Conservation (phyloP, 2,329 filamentous ascomycete species). For the Didymellaceae sp. region DNA sequence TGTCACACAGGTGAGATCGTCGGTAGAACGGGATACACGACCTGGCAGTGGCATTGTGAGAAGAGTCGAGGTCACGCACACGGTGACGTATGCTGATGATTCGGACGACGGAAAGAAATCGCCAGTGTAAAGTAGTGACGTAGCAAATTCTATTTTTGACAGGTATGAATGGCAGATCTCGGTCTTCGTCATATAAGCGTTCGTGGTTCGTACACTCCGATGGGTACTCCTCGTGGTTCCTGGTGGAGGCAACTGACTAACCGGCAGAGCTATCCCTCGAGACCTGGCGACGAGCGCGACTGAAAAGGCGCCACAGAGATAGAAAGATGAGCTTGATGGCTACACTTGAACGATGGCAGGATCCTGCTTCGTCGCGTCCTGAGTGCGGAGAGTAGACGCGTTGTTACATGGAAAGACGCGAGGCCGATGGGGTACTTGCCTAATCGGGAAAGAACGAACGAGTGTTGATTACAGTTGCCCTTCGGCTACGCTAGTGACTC, state of each 20-base stretch:
- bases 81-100: constrained; percentile 11
- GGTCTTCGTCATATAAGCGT: too few relatives aligned
- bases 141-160: background rate
- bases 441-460: background rate
- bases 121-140: background rate
- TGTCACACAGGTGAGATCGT: constrained; percentile 14
- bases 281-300: too few relatives aligned
- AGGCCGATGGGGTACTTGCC: background rate
- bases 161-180: too few relatives aligned
- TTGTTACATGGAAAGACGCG: background rate
- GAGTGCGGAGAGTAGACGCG: background rate
- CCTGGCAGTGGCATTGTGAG: constrained; percentile 4
- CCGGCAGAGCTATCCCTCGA: too few relatives aligned
- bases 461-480: constrained; percentile 13
- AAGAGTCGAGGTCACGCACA: constrained; percentile 13
- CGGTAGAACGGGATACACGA: background rate
- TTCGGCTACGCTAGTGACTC: constrained; percentile 13
- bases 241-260: too few relatives aligned
- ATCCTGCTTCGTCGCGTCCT: too few relatives aligned
- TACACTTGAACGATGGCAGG: too few relatives aligned
- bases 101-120: constrained; percentile 8
- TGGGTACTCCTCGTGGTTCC: too few relatives aligned
- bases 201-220: too few relatives aligned
- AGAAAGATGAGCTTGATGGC: too few relatives aligned
- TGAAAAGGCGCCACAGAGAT: too few relatives aligned